Evolutionary conservation across 2,329 filamentous ascomycete genomes (phyloP).

Genomic region (Botryotinia calthae): DNA sequence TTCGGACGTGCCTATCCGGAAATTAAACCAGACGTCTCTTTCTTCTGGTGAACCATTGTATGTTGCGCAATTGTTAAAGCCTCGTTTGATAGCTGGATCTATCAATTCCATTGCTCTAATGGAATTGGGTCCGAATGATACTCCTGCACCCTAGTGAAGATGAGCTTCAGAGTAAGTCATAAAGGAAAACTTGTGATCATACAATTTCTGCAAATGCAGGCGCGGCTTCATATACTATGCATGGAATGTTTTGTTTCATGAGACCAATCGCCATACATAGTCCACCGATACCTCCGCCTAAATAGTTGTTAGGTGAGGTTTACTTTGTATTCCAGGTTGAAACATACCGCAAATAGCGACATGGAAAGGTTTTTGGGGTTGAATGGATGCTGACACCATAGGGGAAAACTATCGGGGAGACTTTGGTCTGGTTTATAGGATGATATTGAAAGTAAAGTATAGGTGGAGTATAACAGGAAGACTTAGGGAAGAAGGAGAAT

Average conservation of each 20-base stretch:
- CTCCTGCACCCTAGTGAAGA: slow-evolving; percentile 30
- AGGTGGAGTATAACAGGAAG: neutral
- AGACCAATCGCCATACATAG: slow-evolving; percentile 36
- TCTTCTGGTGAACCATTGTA: slow-evolving; percentile 31
- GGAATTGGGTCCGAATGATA: slow-evolving; percentile 38
- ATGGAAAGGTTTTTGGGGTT: slow-evolving; percentile 34
- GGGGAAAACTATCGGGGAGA: neutral
- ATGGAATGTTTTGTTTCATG: slow-evolving; percentile 34
- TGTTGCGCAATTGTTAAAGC: slow-evolving; percentile 32
- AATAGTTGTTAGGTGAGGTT: neutral
- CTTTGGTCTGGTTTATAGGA: neutral
- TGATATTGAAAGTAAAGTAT: neutral
- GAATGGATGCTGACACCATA: slow-evolving; percentile 25
- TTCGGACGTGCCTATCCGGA: slow-evolving; percentile 31
- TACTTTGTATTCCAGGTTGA: neutral
- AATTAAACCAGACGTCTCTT: slow-evolving; percentile 36
- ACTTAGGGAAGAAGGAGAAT: neutral
- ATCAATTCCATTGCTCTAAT: slow-evolving; percentile 35
- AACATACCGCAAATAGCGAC: slow-evolving; percentile 35
- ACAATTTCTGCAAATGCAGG: slow-evolving; percentile 37
- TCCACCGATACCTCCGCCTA: slow-evolving; percentile 37
- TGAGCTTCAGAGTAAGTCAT: neutral
- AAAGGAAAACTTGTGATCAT: neutral
- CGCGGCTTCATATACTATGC: slow-evolving; percentile 36
- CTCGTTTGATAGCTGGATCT: slow-evolving; percentile 32